phyloP scores from a whole-genome alignment of 257 asterid genomes.

The Gentiana dahurica region DNA sequence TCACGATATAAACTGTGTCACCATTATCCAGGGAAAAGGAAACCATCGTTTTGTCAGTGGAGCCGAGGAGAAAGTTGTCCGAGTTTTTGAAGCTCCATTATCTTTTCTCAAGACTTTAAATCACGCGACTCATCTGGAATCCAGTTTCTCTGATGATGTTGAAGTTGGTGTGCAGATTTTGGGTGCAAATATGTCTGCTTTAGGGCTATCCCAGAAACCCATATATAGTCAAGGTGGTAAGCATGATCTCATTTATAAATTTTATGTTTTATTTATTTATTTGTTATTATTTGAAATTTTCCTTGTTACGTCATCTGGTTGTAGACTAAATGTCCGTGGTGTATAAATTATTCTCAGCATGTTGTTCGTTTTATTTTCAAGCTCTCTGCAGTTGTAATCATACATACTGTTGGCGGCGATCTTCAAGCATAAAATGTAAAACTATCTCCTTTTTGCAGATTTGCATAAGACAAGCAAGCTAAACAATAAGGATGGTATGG shows the following conservation, averaged over 20 bases:
- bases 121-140: constrained; percentile 36
- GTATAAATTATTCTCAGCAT: too few species aligned
- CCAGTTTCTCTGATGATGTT: constrained; percentile 39
- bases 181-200: constrained; percentile 98
- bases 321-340: not conserved
- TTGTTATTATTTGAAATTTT: not conserved
- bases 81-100: constrained; percentile 95
- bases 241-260: constrained; percentile 2
- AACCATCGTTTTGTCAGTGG: constrained; percentile 89
- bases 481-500: constrained; percentile 51
- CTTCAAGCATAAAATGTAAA: not conserved
- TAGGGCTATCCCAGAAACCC: constrained; percentile 97
- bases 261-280: too few species aligned
- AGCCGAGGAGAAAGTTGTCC: constrained; percentile 89
- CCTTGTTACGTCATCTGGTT: not conserved
- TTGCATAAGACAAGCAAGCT: constrained; percentile 36
- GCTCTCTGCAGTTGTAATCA: too few species aligned
- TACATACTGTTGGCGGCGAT: not conserved
- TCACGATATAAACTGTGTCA: constrained; percentile 85
- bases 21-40: constrained; percentile 66
- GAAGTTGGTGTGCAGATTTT: constrained; percentile 63
- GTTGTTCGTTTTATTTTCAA: not conserved
- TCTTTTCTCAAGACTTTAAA: constrained; percentile 78
- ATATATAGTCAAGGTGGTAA: constrained; percentile 79
- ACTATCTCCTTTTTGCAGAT: constrained; percentile 28